Conservation (phyloP, 371 early-diverging fungal species). For the Actinomucor elegans region DNA sequence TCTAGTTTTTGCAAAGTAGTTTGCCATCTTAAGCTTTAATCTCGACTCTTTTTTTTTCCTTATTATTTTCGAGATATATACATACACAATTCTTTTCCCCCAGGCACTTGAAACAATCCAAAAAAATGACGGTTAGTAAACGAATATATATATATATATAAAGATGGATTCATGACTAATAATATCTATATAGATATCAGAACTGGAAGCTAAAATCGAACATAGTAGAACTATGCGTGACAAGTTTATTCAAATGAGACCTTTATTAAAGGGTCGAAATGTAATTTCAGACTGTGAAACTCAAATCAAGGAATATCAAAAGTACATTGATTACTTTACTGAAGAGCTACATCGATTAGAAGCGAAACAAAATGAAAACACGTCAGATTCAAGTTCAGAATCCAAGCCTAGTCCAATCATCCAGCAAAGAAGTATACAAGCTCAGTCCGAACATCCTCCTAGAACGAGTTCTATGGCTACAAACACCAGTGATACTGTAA, state of each 20-base stretch:
- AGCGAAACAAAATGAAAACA: conserved; percentile 26
- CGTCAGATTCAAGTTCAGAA: conserved; percentile 22
- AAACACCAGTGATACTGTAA: neutral
- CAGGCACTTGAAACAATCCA: conserved; percentile 13
- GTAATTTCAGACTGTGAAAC: conserved; percentile 78
- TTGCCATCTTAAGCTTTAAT: too few species aligned
- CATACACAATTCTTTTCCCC: neutral
- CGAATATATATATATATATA: too few species aligned
- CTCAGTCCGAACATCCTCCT: conserved; percentile 19
- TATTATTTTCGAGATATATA: neutral
- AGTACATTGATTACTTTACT: conserved; percentile 80
- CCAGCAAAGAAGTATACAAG: neutral
- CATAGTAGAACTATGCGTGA: conserved; percentile 67
- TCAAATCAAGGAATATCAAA: conserved; percentile 76
- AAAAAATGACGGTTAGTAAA: conserved; percentile 22
- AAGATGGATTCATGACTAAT: too few species aligned
- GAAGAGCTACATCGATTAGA: conserved; percentile 67
- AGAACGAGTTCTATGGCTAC: conserved; percentile 27
- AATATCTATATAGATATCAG: conserved; percentile 41
- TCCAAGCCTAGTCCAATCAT: conserved; percentile 7
- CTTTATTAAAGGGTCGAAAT: conserved; percentile 66
- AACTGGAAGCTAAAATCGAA: conserved; percentile 58
- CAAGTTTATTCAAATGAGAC: conserved; percentile 70
- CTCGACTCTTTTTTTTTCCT: neutral
- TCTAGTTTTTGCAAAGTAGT: too few species aligned